Conservation (phyloP, 2,329 filamentous ascomycete species). For the Colletotrichum sp. region DNA sequence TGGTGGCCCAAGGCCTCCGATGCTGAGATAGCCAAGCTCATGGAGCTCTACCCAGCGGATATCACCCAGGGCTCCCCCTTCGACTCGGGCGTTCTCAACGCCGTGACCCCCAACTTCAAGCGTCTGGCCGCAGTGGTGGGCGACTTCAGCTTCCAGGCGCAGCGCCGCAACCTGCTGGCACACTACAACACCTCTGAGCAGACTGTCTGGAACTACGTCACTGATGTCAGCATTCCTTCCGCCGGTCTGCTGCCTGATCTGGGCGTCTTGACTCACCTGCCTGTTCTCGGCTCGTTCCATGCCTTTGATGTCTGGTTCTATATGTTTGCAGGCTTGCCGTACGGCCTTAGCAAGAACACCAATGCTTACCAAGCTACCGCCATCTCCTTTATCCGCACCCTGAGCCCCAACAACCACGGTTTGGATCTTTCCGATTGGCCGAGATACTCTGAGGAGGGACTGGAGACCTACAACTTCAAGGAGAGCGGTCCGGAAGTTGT, state of each 20-base stretch:
- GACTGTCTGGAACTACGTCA: background rate
- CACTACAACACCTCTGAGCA: background rate
- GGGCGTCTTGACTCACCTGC: background rate
- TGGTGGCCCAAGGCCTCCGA: background rate
- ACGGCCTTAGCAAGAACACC: background rate
- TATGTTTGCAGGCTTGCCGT: background rate
- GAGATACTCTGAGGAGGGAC: background rate
- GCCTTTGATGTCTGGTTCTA: background rate
- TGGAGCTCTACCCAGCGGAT: constrained; percentile 35
- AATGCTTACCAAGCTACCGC: background rate
- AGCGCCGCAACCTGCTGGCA: constrained; percentile 47
- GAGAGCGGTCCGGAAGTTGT: background rate
- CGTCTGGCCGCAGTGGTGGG: constrained; percentile 66
- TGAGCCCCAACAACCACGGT: background rate
- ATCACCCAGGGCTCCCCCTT: constrained; percentile 66
- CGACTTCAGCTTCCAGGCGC: constrained; percentile 59
- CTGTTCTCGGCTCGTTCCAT: background rate
- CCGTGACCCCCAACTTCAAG: constrained; percentile 70
- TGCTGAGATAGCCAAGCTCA: background rate
- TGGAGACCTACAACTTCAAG: background rate
- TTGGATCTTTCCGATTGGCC: background rate
- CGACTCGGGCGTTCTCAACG: constrained; percentile 59
- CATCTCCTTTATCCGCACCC: background rate
- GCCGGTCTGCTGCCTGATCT: background rate
- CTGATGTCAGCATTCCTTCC: background rate